These are phyloP conservation scores for Crotalaria pallida DNA, from an alignment of 306 rosid species.

Conservation along the genomic window DNA sequence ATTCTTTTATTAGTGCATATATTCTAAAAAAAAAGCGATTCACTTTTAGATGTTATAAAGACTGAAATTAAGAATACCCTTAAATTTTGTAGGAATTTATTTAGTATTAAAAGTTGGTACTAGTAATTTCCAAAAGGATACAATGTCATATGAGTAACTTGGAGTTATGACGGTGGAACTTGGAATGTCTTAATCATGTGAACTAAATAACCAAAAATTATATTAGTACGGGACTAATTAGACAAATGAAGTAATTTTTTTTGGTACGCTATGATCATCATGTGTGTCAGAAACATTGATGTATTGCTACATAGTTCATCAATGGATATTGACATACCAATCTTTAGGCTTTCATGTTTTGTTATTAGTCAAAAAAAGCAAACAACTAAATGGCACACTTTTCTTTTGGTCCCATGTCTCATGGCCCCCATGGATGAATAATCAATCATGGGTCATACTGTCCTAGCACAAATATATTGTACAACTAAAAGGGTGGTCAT, in stretches of 20 bases:
- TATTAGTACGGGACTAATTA: constrained; percentile 20
- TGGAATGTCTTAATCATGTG: constrained; percentile 36
- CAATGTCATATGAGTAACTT: constrained; percentile 24
- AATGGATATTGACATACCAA: constrained; percentile 21
- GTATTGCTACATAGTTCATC: constrained; percentile 26
- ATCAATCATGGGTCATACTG: constrained; percentile 10
- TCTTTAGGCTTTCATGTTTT: constrained; percentile 23
- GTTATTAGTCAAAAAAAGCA: neutral
- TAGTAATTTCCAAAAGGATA: constrained; percentile 34
- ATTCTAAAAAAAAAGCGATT: no score
- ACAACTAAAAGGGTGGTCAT: neutral
- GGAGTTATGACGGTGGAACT: constrained; percentile 5
- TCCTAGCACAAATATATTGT: neutral
- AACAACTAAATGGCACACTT: neutral
- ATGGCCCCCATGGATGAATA: neutral
- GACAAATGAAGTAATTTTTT: neutral
- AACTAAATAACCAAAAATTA: constrained; percentile 20
- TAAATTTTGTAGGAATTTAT: no score
- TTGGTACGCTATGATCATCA: constrained; percentile 22
- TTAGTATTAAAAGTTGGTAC: no score
- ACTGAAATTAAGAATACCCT: no score
- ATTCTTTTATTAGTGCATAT: no score
- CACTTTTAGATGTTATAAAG: no score
- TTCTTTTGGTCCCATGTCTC: constrained; percentile 16
- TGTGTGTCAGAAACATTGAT: constrained; percentile 28